Evolutionary conservation across 768 basidiomycete genomes (phyloP).

Genomic region (Lentinula lateritia): DNA sequence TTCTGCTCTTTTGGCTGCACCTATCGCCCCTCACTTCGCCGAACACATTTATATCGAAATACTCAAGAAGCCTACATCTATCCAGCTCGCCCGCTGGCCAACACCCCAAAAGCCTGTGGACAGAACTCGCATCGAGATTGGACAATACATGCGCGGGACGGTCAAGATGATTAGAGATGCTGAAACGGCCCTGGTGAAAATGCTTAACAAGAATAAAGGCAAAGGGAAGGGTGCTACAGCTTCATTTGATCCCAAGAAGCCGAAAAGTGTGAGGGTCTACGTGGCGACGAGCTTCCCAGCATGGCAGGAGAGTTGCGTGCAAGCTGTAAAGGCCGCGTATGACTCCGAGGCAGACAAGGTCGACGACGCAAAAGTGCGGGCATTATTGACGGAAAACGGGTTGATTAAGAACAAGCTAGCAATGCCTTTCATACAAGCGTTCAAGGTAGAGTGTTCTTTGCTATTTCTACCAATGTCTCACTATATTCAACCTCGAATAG

Average conservation of each 20-base stretch:
- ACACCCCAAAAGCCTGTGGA: conserved; percentile 57
- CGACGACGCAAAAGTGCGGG: conserved; percentile 77
- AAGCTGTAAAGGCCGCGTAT: conserved; percentile 67
- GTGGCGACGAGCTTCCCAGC: conserved; percentile 87
- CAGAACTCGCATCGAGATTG: conserved; percentile 61
- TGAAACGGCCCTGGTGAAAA: conserved; percentile 74
- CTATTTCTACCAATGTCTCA: not conserved
- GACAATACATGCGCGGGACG: conserved; percentile 83
- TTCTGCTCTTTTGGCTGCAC: conserved; percentile 75
- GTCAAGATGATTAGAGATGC: conserved; percentile 90
- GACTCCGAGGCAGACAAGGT: conserved; percentile 52
- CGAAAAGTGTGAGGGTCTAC: conserved; percentile 84
- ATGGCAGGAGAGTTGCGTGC: conserved; percentile 88
- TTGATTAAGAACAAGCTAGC: conserved; percentile 92
- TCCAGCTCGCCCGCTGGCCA: conserved; percentile 86
- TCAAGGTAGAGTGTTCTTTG: conserved; percentile 62
- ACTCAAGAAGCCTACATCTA: conserved; percentile 65
- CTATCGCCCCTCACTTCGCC: conserved; percentile 90
- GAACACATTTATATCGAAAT: conserved; percentile 84
- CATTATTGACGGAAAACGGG: conserved; percentile 60
- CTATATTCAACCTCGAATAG: conserved; percentile 26
- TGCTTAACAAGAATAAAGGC: conserved; percentile 71
- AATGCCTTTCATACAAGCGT: conserved; percentile 91
- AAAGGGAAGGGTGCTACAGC: conserved; percentile 39
- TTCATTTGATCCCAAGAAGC: conserved; percentile 79